Percentiles rank a stretch among this genome's conserved stretches.
phyloP scores from a whole-genome alignment of 352 stramenopile species.

The Thraustochytrium sp. region DNA sequence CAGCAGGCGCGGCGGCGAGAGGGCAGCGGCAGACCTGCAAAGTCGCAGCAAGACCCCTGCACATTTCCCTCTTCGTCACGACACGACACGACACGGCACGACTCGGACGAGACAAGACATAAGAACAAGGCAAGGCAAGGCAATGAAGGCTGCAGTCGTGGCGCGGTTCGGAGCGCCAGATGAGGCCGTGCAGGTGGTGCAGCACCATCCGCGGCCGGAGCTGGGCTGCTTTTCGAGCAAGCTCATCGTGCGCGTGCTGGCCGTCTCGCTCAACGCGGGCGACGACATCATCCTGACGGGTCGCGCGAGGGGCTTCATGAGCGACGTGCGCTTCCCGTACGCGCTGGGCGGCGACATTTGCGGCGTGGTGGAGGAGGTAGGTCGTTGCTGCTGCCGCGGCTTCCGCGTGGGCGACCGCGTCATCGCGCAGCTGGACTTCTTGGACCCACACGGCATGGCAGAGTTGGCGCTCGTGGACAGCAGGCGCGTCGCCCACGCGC shows the following conservation, averaged over 20 bases:
- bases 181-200: not conserved
- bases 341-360: slow-evolving; percentile 55
- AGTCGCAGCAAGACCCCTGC: too few relatives aligned
- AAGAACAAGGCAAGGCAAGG: not conserved
- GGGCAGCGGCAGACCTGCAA: not conserved
- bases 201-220: not conserved
- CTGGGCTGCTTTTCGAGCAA: not conserved
- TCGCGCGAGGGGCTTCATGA: not conserved
- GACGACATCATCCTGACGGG: slow-evolving; percentile 10
- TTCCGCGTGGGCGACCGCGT: slow-evolving; percentile 55
- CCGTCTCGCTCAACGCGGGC: not conserved
- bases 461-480: slow-evolving; percentile 53
- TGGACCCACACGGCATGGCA: slow-evolving; percentile 46
- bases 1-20: not conserved
- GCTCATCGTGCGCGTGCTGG: slow-evolving; percentile 24
- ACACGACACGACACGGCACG: too few relatives aligned
- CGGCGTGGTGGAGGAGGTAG: slow-evolving; percentile 51
- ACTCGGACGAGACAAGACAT: too few relatives aligned
- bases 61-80: too few relatives aligned
- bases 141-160: not conserved
- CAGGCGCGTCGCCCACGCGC: slow-evolving; percentile 41
- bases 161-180: not conserved
- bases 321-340: slow-evolving; percentile 45
- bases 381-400: not conserved
- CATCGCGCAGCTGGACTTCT: slow-evolving; percentile 26